Evolutionary conservation across 169 alveolate species (phyloP).

Genomic region (Eimeria zaria): DNA sequence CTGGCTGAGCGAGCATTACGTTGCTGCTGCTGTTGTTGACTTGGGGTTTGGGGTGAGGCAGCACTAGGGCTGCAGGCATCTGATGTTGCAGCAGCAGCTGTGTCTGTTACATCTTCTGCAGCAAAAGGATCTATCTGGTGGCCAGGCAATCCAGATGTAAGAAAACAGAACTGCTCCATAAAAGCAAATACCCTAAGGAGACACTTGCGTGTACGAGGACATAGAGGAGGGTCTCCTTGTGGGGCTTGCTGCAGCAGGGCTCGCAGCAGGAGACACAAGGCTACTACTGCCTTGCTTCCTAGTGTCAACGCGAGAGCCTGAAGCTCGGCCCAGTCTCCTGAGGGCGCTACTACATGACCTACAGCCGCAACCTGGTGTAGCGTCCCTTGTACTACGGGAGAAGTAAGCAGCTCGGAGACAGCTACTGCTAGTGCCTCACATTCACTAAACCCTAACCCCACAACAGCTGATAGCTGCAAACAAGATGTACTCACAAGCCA

Average conservation of each 20-base stretch:
- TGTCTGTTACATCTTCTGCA: not conserved
- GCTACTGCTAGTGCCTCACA: conserved; percentile 18
- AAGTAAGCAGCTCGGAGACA: conserved; percentile 28
- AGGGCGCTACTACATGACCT: conserved; percentile 55
- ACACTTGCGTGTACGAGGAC: not conserved
- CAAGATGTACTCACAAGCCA: conserved; percentile 72
- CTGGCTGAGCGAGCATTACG: conserved; percentile 11
- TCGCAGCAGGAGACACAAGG: conserved; percentile 85
- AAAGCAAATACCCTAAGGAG: conserved; percentile 85
- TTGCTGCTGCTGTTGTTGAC: not conserved
- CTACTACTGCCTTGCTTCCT: conserved; percentile 88
- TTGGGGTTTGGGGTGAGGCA: not conserved
- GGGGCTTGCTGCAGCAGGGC: conserved; percentile 84
- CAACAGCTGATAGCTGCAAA: conserved; percentile 16
- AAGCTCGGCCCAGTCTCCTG: conserved; percentile 47
- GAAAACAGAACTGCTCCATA: conserved; percentile 85
- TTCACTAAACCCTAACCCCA: conserved; percentile 44
- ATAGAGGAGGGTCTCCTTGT: conserved; percentile 81
- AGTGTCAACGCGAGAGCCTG: conserved; percentile 83
- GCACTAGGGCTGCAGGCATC: not conserved
- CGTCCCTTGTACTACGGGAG: conserved; percentile 52
- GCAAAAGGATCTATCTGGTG: conserved; percentile 41
- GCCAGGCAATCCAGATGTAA: conserved; percentile 86
- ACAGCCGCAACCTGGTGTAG: conserved; percentile 52
- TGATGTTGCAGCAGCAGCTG: not conserved